Conservation (phyloP, 495 filamentous ascomycete species). For the Melanomma pulvis-pyrius region DNA sequence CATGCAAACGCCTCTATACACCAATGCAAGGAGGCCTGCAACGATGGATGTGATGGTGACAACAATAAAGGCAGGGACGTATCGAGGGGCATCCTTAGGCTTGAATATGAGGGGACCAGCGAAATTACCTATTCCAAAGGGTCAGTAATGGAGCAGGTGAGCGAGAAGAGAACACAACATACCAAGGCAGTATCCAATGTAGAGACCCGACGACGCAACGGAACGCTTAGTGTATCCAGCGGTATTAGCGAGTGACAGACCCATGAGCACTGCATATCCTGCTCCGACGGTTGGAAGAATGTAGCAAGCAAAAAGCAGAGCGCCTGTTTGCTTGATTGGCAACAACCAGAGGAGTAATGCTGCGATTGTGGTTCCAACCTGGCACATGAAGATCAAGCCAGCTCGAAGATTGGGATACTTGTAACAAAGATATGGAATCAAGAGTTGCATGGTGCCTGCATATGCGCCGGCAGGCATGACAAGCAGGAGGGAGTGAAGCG, state of each 20-base stretch:
- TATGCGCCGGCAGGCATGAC: constrained; percentile 48
- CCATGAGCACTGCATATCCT: constrained; percentile 44
- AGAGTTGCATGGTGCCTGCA: constrained; percentile 44
- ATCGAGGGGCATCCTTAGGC: constrained; percentile 39
- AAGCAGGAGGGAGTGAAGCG: constrained; percentile 50
- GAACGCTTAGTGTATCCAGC: constrained; percentile 52
- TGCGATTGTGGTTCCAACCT: constrained; percentile 37
- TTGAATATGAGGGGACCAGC: constrained; percentile 47
- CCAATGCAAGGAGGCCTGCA: constrained; percentile 39
- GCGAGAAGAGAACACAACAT: not conserved
- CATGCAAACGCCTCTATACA: constrained; percentile 44
- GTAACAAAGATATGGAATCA: constrained; percentile 43
- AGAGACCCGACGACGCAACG: constrained; percentile 44
- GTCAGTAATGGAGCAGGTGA: not conserved
- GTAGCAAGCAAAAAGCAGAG: constrained; percentile 48
- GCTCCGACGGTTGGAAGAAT: constrained; percentile 42
- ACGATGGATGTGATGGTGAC: constrained; percentile 46
- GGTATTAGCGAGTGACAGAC: constrained; percentile 51
- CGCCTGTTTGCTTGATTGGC: constrained; percentile 43
- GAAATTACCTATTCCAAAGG: constrained; percentile 23
- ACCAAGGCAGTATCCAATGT: constrained; percentile 50
- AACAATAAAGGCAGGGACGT: constrained; percentile 46
- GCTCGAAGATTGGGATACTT: constrained; percentile 11
- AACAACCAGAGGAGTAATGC: constrained; percentile 45
- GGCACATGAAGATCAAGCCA: constrained; percentile 27